Base-by-base conservation (phyloP, 768 basidiomycete species). In the Boletus insuetus region DNA sequence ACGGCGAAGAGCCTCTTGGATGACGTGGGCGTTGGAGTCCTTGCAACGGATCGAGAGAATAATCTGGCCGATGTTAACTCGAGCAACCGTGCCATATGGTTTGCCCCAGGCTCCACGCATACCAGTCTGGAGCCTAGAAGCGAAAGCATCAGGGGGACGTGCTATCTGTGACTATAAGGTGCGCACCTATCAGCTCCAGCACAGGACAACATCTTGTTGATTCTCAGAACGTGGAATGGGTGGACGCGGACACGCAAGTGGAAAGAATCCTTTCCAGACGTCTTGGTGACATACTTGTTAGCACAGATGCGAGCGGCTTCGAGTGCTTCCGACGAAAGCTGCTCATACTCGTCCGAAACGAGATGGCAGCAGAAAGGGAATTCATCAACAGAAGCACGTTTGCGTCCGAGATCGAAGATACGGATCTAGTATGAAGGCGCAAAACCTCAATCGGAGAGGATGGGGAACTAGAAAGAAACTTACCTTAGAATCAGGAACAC, bases 51-150 rank as follows among this genome's bases (percentile, higher is more conserved):
- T 87, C 52, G 86, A 88, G 34, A 88, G 79, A 73, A 98, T 92
- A 72, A 97, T 85, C 79, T 98, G 94, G 49, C 97, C 95, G 62
- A 98, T 98, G 84, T 94, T 86, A 62, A 97, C 94, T 70, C 94
- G 91, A 37, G 93, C 94, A 65, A 91, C 95, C 17, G 89, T 93
- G 62, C 94, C 95, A 74, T 97, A 95, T 41, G 97, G 94, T 78
- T 96, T 97, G 65, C 97, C 97, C 95, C 96, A 99, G 40, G 96
- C 96, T 63, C 96, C 97, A 77, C 96, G 92, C 97, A 99, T 98
- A 73, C 96, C 94, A 16, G 93, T 94, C 72, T 94, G 91, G 55
- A 96, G 83, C 69, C 91, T 90, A 63, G 1, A 49, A 26, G 24
- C 6, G 34, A 34, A 19, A 22, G 29, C 0, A 13, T 58, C n/a